Evolutionary conservation across 768 basidiomycete genomes (phyloP).

Genomic region (Pulveroboletus sp.): DNA sequence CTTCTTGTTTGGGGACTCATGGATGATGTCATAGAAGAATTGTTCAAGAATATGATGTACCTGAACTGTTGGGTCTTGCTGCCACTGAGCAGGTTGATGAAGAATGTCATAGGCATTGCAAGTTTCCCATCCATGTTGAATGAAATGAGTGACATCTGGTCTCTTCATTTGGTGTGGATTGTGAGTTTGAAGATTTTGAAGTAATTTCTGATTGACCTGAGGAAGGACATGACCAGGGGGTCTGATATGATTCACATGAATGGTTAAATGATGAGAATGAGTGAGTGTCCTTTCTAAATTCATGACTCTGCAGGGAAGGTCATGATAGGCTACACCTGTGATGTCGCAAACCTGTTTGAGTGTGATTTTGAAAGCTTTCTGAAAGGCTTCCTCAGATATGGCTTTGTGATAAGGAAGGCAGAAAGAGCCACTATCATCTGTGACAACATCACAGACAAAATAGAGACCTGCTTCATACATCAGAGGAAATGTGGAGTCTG

Average conservation of each 20-base stretch:
- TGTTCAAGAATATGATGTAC: not conserved
- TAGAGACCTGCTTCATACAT: constrained; percentile 8
- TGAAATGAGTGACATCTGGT: too few species aligned
- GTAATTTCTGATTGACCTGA: too few species aligned
- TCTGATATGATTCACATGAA: too few species aligned
- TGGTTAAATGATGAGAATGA: too few species aligned
- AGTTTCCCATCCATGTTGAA: not conserved
- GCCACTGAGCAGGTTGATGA: not conserved
- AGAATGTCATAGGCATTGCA: not conserved
- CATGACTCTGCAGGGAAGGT: too few species aligned
- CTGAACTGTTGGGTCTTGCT: too few species aligned
- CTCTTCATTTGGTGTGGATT: too few species aligned
- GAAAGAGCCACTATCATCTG: rapidly evolving
- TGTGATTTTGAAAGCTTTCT: not conserved
- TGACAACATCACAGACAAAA: constrained; percentile 1
- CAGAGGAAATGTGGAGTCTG: not conserved
- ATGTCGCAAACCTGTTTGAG: too few species aligned
- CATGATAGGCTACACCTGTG: too few species aligned
- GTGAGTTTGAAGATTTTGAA: too few species aligned
- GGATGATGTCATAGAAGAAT: not conserved
- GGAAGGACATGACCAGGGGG: too few species aligned
- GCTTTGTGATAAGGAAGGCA: not conserved
- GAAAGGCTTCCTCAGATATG: not conserved
- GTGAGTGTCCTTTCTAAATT: too few species aligned
- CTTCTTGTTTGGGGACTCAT: not conserved